These are phyloP conservation scores for Colletotrichum sp. DNA, from an alignment of 2,329 filamentous ascomycete genomes.

Conservation along the genomic window DNA sequence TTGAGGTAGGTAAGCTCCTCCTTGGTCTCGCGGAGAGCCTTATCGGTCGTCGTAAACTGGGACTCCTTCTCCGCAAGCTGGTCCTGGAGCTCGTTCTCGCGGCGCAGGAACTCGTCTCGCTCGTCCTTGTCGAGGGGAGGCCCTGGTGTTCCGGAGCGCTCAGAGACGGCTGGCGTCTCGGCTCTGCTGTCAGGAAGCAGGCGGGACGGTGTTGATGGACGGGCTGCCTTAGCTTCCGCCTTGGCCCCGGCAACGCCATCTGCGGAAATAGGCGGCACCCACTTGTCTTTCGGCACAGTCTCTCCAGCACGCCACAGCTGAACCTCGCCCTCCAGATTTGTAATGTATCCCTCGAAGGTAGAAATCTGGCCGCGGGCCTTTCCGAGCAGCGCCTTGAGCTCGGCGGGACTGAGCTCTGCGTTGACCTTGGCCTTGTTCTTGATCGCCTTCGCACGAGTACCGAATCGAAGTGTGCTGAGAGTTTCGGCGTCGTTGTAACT, in stretches of 20 bases:
- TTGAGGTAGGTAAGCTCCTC: constrained; percentile 87
- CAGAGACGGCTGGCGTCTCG: constrained; percentile 71
- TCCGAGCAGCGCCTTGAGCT: constrained; percentile 91
- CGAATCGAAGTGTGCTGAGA: constrained; percentile 88
- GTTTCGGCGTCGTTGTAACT: constrained; percentile 98
- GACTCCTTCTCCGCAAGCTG: constrained; percentile 94
- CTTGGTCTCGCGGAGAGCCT: constrained; percentile 80
- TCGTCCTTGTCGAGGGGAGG: constrained; percentile 94
- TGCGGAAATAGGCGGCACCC: constrained; percentile 71
- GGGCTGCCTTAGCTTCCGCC: constrained; percentile 47
- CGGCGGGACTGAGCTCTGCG: constrained; percentile 91
- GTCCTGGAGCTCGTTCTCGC: constrained; percentile 97
- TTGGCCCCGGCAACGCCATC: constrained; percentile 51
- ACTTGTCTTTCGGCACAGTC: constrained; percentile 84
- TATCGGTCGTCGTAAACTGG: constrained; percentile 78
- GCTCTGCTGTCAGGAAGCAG: constrained; percentile 62
- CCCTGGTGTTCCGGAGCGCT: constrained; percentile 86
- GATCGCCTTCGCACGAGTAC: constrained; percentile 96
- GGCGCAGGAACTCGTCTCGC: constrained; percentile 90
- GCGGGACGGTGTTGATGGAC: constrained; percentile 59
- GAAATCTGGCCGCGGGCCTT: constrained; percentile 91
- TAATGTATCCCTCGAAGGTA: constrained; percentile 87
- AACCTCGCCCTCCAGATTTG: constrained; percentile 83
- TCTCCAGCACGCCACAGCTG: constrained; percentile 89
- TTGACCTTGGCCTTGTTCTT: constrained; percentile 99